Evolutionary conservation across 768 basidiomycete species (phyloP).

Genomic region (Suillus clintonianus): DNA sequence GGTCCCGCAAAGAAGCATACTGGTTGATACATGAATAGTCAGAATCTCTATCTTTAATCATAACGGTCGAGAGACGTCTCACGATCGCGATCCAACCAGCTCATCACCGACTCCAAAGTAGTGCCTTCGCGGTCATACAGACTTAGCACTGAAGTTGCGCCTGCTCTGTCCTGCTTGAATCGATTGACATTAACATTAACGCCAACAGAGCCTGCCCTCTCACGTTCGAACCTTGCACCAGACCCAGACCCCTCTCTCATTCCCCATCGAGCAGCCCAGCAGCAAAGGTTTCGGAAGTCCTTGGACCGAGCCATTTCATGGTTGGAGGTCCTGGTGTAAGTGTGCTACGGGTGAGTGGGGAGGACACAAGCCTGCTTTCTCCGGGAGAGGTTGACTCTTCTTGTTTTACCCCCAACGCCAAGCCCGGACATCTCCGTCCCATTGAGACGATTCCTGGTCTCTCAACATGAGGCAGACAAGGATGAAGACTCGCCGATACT

Average conservation of each 20-base stretch:
- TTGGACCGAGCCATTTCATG: constrained; percentile 69
- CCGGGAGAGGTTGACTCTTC: not conserved
- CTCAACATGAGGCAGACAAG: not conserved
- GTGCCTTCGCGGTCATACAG: not conserved
- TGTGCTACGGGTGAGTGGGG: constrained; percentile 11
- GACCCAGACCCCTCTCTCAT: constrained; percentile 23
- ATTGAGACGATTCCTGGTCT: not conserved
- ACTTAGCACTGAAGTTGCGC: not conserved
- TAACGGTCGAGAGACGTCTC: not conserved
- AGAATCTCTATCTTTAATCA: not conserved
- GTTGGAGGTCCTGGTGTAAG: constrained; percentile 19
- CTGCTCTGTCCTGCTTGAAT: not conserved
- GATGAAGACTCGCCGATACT: constrained; percentile 54
- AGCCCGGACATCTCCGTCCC: not conserved
- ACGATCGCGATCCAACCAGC: constrained; percentile 1
- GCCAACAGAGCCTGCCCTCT: not conserved
- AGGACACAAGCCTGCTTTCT: constrained; percentile 4
- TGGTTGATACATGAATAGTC: constrained; percentile 3
- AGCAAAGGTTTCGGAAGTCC: constrained; percentile 71
- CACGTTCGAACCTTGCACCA: constrained; percentile 8
- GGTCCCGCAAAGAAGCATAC: constrained; percentile 25
- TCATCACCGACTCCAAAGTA: not conserved
- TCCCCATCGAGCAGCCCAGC: constrained; percentile 59
- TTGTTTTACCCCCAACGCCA: not conserved
- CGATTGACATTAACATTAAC: not conserved